Evolutionary conservation across 805 yeast species (phyloP), one percentile per base, ranked within the genome.

Genomic region (Metschnikowia gelsemii): DNA sequence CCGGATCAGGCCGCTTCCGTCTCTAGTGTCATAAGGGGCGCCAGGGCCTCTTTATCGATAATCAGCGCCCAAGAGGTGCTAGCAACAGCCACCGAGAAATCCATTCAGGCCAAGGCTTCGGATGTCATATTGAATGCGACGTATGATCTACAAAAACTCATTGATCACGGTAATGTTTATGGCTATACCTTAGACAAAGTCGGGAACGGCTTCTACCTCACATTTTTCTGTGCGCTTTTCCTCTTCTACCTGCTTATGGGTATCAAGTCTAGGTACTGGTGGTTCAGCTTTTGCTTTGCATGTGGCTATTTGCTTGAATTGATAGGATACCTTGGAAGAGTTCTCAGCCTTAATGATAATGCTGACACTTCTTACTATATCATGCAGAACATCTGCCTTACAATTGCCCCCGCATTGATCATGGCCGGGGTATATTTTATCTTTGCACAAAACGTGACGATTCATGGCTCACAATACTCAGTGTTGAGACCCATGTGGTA

Each of bases 391-490:
- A 61, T 66, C 13, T 43, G 62, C 2, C 57, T 69, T 46, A 67
- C 73, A 2, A 57, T 69, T 21, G 63, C 70, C 2, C 73, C 73
- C 2, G 73, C 72, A 2, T 67, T 68, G 39, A 55, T 68, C 14
- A 69, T 69, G 75, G 75, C 61, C 2, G 75, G 73, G 1, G 50
- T 69, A 13, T 69, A 69, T 47, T 65, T 62, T 44, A 31, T 68
- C 5, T 66, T 69, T 48, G 73, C 72, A 2, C 73, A 67, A 42
- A 37, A 62, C 43, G 71, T 68, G 34, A 67, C 65, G 11, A 53
- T 64, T 14, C 65, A 66, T 39, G 73, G 73, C 8, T 45, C 68
- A 32, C 55, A 59, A 25, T 69, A 60, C 47, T 63, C 72, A 17
- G 50, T 64, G 2, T 55, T 68, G 45, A 63, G 62, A 42, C 75